Conservation (phyloP, 1,139 yeast species). For the Suhomyces guaymorum region DNA sequence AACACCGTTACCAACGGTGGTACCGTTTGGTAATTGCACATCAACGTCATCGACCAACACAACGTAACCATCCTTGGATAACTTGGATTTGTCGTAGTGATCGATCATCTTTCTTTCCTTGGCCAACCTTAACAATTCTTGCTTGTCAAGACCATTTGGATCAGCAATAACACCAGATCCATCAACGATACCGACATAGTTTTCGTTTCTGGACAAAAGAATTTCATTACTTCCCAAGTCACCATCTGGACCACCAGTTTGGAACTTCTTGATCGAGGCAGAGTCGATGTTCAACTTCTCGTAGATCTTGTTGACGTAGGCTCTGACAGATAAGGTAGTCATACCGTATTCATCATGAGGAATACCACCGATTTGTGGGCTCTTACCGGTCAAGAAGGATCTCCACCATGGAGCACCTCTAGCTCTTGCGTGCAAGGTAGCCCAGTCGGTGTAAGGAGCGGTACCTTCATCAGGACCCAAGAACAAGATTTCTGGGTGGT, state of each 20-base stretch:
- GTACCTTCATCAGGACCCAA: conserved; percentile 99
- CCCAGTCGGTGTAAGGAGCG: conserved; percentile 96
- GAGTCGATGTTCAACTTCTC: conserved; percentile 68
- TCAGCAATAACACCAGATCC: conserved; percentile 96
- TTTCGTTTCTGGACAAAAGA: conserved; percentile 75
- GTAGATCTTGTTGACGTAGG: conserved; percentile 87
- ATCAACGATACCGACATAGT: conserved; percentile 86
- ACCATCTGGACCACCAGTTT: conserved; percentile 99
- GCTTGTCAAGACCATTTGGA: conserved; percentile 82
- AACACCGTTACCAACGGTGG: conserved; percentile 76
- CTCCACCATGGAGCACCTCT: conserved; percentile 99
- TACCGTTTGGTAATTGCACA: conserved; percentile 74
- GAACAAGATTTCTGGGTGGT: conserved; percentile 84
- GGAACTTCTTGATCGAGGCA: conserved; percentile 68
- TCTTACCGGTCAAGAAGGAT: conserved; percentile 95
- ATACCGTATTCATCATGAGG: conserved; percentile 98
- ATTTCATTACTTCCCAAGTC: conserved; percentile 97
- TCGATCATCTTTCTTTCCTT: conserved; percentile 74
- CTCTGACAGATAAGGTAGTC: conserved; percentile 94
- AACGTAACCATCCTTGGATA: conserved; percentile 75
- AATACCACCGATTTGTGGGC: conserved; percentile 91
- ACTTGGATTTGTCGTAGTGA: conserved; percentile 62
- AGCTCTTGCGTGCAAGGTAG: conserved; percentile 88
- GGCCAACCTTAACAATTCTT: conserved; percentile 79
- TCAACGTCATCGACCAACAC: conserved; percentile 87